These are phyloP conservation scores for Akanthomyces dipterigenus DNA, from an alignment of 2,329 filamentous ascomycete genomes.

Conservation along the genomic window DNA sequence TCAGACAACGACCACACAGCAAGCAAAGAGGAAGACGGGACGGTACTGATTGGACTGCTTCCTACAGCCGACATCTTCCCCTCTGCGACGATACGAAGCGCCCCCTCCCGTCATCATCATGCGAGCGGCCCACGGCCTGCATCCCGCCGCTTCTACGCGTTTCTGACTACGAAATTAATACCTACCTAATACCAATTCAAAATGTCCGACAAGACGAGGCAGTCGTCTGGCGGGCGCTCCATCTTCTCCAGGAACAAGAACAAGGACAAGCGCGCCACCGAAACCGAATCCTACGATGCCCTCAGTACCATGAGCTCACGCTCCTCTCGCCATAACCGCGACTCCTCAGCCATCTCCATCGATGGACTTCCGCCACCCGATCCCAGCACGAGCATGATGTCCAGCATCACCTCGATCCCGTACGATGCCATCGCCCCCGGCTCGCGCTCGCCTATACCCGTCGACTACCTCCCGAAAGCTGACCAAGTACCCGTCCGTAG, in stretches of 20 bases:
- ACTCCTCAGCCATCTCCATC: conserved; percentile 64
- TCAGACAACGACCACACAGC: not conserved
- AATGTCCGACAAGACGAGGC: conserved; percentile 70
- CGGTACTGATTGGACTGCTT: not conserved
- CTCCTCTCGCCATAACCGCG: conserved; percentile 68
- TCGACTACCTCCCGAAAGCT: conserved; percentile 65
- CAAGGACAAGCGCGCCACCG: conserved; percentile 58
- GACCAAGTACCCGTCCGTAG: conserved; percentile 58
- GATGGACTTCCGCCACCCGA: conserved; percentile 61
- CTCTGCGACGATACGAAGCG: conserved; percentile 5
- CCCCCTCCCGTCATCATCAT: conserved; percentile 25
- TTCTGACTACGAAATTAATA: conserved; percentile 14
- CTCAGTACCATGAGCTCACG: conserved; percentile 58
- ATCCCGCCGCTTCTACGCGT: conserved; percentile 27
- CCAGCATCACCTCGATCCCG: conserved; percentile 81
- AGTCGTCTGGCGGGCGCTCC: conserved; percentile 67
- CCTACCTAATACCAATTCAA: conserved; percentile 26
- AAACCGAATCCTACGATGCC: conserved; percentile 56
- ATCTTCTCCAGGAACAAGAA: conserved; percentile 90
- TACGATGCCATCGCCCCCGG: conserved; percentile 67
- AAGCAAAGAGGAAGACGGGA: not conserved
- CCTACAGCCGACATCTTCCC: not conserved
- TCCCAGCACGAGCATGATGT: conserved; percentile 62
- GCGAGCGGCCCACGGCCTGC: conserved; percentile 33
- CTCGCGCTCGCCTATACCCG: conserved; percentile 60